These are phyloP conservation scores for Incumbomyces lentus DNA, from an alignment of 2,329 filamentous ascomycete genomes.

Conservation along the genomic window DNA sequence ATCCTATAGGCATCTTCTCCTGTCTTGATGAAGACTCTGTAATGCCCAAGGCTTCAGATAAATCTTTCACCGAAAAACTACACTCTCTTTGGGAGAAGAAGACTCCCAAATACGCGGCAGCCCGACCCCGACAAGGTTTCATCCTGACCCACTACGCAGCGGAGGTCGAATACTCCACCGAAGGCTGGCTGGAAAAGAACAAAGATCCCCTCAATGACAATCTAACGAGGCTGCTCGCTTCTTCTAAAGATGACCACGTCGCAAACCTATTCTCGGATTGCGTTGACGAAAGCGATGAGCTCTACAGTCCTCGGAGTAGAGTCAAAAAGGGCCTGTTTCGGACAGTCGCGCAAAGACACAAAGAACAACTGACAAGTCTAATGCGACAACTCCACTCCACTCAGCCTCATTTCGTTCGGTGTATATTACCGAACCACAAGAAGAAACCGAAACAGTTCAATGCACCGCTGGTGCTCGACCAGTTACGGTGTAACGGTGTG, in stretches of 20 bases:
- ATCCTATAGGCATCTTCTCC: conserved; percentile 97
- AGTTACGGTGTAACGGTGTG: conserved; percentile 97
- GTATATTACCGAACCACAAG: conserved; percentile 96
- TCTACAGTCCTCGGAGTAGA: conserved; percentile 57
- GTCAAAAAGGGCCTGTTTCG: conserved; percentile 97
- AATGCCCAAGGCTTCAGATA: conserved; percentile 97
- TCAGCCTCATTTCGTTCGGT: conserved; percentile 95
- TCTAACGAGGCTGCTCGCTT: conserved; percentile 74
- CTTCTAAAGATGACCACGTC: conserved; percentile 72
- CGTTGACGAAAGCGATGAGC: conserved; percentile 66
- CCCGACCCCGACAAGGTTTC: conserved; percentile 81
- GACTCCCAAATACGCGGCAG: conserved; percentile 81
- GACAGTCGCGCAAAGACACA: conserved; percentile 91
- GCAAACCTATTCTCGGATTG: conserved; percentile 81
- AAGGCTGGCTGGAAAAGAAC: conserved; percentile 96
- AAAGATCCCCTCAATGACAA: conserved; percentile 98
- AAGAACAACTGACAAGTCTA: conserved; percentile 92
- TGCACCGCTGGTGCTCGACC: conserved; percentile 85
- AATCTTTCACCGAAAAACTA: conserved; percentile 94
- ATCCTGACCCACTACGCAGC: conserved; percentile 95
- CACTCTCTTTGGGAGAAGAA: conserved; percentile 95
- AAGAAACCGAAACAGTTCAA: conserved; percentile 90
- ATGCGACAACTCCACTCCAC: conserved; percentile 93
- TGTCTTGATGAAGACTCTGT: conserved; percentile 96
- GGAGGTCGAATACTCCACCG: conserved; percentile 92